A percentile compares a stretch with the other conserved stretches of the same genome.
Conservation (phyloP, 2,329 filamentous ascomycete species). For the Claviceps maximensis region DNA sequence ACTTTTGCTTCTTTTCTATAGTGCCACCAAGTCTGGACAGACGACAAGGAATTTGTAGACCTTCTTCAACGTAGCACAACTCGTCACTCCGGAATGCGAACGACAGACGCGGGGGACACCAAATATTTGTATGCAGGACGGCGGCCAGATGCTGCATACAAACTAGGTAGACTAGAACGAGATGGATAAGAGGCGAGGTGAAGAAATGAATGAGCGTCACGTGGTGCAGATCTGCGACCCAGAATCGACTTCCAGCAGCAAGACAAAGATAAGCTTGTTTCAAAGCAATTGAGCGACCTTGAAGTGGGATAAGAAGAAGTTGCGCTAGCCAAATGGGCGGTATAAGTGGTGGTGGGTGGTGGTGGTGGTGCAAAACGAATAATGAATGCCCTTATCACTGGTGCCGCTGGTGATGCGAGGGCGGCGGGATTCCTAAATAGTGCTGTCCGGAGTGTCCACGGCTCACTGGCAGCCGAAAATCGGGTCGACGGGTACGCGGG, state of each 20-base stretch:
- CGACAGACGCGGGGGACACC: neutral
- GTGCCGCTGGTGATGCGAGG: neutral
- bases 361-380: neutral
- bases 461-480: neutral
- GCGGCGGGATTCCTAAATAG: neutral
- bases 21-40: neutral
- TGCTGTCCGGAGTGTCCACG: neutral
- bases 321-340: neutral
- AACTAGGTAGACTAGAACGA: neutral
- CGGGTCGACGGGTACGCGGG: neutral
- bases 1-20: too few relatives aligned
- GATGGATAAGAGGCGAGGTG: neutral
- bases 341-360: conserved; percentile 1
- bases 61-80: too few relatives aligned
- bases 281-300: neutral
- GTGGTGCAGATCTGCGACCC: neutral
- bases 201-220: neutral
- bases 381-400: neutral
- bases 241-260: neutral
- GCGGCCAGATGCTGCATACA: neutral
- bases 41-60: too few relatives aligned
- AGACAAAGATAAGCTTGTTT: neutral
- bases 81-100: too few relatives aligned
- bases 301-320: neutral
- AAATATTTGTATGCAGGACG: neutral